Base-by-base conservation (phyloP, 1,284 basidiomycete species). In the Mycena citricolor region DNA sequence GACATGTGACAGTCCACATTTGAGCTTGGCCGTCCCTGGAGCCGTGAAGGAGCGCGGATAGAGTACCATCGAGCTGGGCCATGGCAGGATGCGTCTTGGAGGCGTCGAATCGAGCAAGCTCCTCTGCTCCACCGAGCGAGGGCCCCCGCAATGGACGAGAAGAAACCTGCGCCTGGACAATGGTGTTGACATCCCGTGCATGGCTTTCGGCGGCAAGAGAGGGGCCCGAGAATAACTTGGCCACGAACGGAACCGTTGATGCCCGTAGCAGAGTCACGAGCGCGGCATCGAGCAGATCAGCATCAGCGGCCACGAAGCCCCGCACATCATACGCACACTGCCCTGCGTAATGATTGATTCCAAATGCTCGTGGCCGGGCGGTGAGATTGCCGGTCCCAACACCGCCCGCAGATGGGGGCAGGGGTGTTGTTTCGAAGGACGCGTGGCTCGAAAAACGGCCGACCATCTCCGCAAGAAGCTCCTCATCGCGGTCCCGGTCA, bases 91-190 rank as follows among this genome's bases (percentile, higher is more conserved):
- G 89, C 5, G 87, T 83, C 63, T 88, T 86, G 28, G 70, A 59
- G 0, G 79, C 68, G 61, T 94, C 90, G 13, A 90, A 53, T 65
- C n/a, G 68, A 57, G 41, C 70, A 67, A 43, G 74, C 74, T 41
- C 74, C 71, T 17, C 56, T 56, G 55, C 71, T 36, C 54, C 62
- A 7, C 66, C 69, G 1, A 61, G 48, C 1, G 77, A 81, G 0
- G 81, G 77, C 39, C 71, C 70, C 24, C 82, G 74, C 35, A 86
- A 68, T 3, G 81, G 79, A 14, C 77, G 71, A 3, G 84, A 81
- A 14, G 83, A 90, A 0, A 95, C 92, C 61, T 97, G 94, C 1
- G 91, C 89, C 54, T 92, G 86, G 5, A 94, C 92, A 38, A 94
- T 77, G 52, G 86, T 88, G 38, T 69, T 73, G 39, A 83, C 79